Evolutionary conservation across 192 early-diverging fungal genomes (phyloP).

Genomic region (Gamsiella multidivaricata): DNA sequence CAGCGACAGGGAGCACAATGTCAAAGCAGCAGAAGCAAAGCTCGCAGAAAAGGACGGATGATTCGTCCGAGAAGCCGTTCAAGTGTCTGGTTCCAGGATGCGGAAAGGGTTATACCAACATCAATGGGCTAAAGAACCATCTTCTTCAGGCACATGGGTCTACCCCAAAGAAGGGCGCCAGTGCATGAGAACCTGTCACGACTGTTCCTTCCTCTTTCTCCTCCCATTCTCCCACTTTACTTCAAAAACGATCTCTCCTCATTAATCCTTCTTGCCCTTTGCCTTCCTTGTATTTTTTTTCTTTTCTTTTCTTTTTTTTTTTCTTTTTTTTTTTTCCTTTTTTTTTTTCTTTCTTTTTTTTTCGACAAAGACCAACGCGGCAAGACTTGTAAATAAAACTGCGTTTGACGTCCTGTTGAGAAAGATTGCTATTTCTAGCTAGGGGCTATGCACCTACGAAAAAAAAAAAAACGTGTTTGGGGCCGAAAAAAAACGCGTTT

Average conservation of each 20-base stretch:
- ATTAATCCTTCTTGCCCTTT: too few relatives aligned
- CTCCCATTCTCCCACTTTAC: too few relatives aligned
- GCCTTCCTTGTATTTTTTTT: background rate
- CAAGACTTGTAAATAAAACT: too few relatives aligned
- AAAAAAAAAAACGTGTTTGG: too few relatives aligned
- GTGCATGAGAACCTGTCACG: background rate
- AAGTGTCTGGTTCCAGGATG: slow-evolving; percentile 75
- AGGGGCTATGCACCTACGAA: too few relatives aligned
- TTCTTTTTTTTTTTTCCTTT: background rate
- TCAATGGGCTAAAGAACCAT: slow-evolving; percentile 83
- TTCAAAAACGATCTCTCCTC: too few relatives aligned
- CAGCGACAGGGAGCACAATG: background rate
- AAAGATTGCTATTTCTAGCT: too few relatives aligned
- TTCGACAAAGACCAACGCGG: too few relatives aligned
- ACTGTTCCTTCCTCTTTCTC: background rate
- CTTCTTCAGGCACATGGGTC: slow-evolving; percentile 76
- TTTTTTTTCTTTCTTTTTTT: background rate
- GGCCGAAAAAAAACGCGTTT: too few relatives aligned
- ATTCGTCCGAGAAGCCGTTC: slow-evolving; percentile 67
- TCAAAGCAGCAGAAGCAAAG: background rate
- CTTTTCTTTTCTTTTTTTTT: background rate
- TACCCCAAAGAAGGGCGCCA: slow-evolving; percentile 13
- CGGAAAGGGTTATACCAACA: slow-evolving; percentile 79
- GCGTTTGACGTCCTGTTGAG: too few relatives aligned
- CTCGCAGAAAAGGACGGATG: slow-evolving; percentile 1